Evolutionary conservation across 2,329 filamentous ascomycete species (phyloP).

Genomic region (Aspergillus aculeatus): DNA sequence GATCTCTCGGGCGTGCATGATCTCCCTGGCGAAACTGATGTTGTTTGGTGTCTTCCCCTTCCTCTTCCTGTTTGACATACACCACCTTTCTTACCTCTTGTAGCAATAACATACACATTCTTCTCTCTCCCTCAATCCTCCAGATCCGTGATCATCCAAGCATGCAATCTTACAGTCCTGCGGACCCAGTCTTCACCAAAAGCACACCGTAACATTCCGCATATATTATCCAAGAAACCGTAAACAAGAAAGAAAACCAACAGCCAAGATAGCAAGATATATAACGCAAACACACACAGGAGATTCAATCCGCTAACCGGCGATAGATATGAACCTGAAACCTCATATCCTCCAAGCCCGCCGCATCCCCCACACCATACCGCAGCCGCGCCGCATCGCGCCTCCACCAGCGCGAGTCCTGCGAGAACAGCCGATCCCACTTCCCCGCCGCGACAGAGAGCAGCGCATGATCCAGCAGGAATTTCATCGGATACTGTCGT

Average conservation of each 20-base stretch:
- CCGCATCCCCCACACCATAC: conserved; percentile 86
- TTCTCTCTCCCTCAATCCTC: conserved; percentile 12
- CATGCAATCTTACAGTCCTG: too few relatives aligned
- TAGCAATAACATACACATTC: conserved; percentile 31
- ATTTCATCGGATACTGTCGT: conserved; percentile 86
- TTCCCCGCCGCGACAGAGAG: conserved; percentile 48
- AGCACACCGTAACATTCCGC: too few relatives aligned
- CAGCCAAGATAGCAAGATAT: neutral
- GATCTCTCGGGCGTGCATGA: conserved; percentile 29
- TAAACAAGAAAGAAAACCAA: neutral
- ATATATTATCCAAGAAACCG: neutral
- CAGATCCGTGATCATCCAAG: too few relatives aligned
- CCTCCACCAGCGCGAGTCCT: conserved; percentile 85
- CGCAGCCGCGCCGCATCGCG: conserved; percentile 59
- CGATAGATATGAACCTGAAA: conserved; percentile 87
- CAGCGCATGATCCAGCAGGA: conserved; percentile 82
- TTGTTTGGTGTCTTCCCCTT: conserved; percentile 22
- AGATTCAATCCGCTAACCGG: conserved; percentile 27
- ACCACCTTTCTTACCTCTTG: conserved; percentile 19
- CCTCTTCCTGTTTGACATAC: conserved; percentile 18
- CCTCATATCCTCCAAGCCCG: conserved; percentile 88
- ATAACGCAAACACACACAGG: neutral
- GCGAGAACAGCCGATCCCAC: conserved; percentile 74
- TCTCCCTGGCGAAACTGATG: conserved; percentile 27
- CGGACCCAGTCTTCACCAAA: neutral